Evolutionary conservation across 2,329 filamentous ascomycete species (phyloP), one percentile per base, ranked within the genome.

Genomic region (Exophiala calicioides): DNA sequence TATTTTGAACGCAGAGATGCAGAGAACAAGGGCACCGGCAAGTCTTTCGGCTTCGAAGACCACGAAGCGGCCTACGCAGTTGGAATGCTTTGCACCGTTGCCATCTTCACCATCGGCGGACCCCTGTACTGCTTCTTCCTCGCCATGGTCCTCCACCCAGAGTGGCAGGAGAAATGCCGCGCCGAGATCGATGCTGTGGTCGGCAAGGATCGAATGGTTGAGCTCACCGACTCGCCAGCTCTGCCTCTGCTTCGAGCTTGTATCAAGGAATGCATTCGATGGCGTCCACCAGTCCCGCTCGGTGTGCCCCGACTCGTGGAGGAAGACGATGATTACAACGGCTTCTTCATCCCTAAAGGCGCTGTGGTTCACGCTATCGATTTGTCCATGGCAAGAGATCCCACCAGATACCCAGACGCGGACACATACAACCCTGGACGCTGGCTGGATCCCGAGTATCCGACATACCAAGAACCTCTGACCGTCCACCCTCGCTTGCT

Each of bases 221-320:
- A 67, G n/a, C 62, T 75, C 4, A 63, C 67, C 3, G 69, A 73
- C 53, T 63, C 68, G 41, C 47, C 59, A 7, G 53, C 52, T 19
- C 61, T 73, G 2, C 67, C 67, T 1, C 64, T 69, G 34, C 60
- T 71, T 12, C 60, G 68, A 20, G 69, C 69, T 18, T 55, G 66
- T 1, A 66, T 65, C 38, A 69, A 73, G 61, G 71, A 74, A 62
- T 65, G 62, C 8, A 62, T 74, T 30, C 64, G 72, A 46, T 75
- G 72, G 72, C 67, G 71, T 18, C 72, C 72, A 50, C 75, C 73
- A 39, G 74, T 77, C 2, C 70, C 67, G 23, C 13, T 57, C 71
- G 74, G 74, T 34, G 73, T 77, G 19, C 73, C 74, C 3, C 73
- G 76, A 49, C 73, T 75, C 52, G 72, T 72, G 47, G 74, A 77